phyloP scores from a whole-genome alignment of 2,329 filamentous ascomycete genomes.

The Emergomyces orientalis region DNA sequence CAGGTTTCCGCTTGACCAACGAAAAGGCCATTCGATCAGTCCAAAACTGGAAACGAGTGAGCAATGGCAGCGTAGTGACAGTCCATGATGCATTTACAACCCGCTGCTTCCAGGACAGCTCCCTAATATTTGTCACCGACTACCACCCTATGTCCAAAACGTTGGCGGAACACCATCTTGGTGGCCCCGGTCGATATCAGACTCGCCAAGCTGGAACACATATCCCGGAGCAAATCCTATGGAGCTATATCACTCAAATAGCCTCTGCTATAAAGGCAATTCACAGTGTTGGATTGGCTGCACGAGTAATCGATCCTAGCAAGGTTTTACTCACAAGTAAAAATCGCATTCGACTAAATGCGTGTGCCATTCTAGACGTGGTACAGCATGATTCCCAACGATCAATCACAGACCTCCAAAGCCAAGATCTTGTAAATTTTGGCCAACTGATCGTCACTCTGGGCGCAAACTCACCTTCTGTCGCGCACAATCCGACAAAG shows the following conservation, averaged over 20 bases:
- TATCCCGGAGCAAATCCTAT: slow-evolving; percentile 66
- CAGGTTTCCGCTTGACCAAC: slow-evolving; percentile 76
- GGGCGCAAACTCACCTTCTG: slow-evolving; percentile 56
- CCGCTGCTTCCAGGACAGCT: slow-evolving; percentile 85
- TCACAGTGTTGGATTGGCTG: slow-evolving; percentile 70
- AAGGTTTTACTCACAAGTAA: slow-evolving; percentile 88
- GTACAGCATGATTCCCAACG: slow-evolving; percentile 67
- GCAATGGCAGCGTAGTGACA: slow-evolving; percentile 71
- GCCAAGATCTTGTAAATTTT: slow-evolving; percentile 77
- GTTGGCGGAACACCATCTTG: slow-evolving; percentile 65
- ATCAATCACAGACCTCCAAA: slow-evolving; percentile 65
- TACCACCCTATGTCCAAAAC: slow-evolving; percentile 90
- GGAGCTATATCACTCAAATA: slow-evolving; percentile 88
- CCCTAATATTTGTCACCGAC: slow-evolving; percentile 85
- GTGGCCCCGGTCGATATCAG: slow-evolving; percentile 32
- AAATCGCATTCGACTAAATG: slow-evolving; percentile 78
- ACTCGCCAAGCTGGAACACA: slow-evolving; percentile 39
- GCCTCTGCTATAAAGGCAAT: slow-evolving; percentile 80
- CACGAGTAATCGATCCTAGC: slow-evolving; percentile 72
- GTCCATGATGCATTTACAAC: slow-evolving; percentile 91
- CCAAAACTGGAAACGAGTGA: slow-evolving; percentile 80
- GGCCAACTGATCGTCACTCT: slow-evolving; percentile 77
- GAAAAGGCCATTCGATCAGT: slow-evolving; percentile 80
- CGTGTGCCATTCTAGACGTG: slow-evolving; percentile 83
- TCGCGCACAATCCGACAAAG: slow-evolving; percentile 55